Conservation (phyloP, 208 protist genomes). For the Crithidia fasciculata region DNA sequence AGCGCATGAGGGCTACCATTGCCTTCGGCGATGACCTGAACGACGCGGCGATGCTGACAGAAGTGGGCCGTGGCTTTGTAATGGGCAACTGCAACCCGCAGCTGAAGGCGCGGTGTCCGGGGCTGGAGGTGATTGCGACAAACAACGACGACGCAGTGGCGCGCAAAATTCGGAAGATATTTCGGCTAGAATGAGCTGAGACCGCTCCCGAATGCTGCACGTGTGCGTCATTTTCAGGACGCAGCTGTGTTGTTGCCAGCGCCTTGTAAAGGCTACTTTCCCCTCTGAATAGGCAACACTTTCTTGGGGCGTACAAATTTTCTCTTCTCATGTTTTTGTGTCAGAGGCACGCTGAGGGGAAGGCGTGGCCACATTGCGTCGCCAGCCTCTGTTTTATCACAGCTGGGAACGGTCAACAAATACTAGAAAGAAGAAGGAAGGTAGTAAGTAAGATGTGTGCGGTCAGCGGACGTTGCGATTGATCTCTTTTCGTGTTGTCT, state of each 20-base stretch:
- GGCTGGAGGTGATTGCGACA: slow-evolving; percentile 60
- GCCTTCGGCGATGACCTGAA: slow-evolving; percentile 77
- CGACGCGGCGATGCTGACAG: slow-evolving; percentile 62
- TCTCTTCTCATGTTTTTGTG: background rate
- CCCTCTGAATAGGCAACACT: no score
- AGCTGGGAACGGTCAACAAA: background rate
- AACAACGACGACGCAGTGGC: slow-evolving; percentile 70
- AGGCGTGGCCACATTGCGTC: no score
- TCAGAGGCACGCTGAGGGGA: background rate
- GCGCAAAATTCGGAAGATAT: slow-evolving; percentile 60
- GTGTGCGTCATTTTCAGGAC: background rate
- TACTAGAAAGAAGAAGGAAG: no score
- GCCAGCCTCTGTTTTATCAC: no score
- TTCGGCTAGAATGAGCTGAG: slow-evolving; percentile 32
- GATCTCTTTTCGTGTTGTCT: background rate
- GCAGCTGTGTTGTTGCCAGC: background rate
- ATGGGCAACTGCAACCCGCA: slow-evolving; percentile 65
- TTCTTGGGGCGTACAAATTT: no score
- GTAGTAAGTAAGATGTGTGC: no score
- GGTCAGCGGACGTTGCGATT: no score
- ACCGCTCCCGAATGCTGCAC: no score
- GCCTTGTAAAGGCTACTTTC: no score
- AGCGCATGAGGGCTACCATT: slow-evolving; percentile 49
- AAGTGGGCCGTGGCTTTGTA: slow-evolving; percentile 60
- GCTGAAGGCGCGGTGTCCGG: slow-evolving; percentile 54